Evolutionary conservation across 2,329 filamentous ascomycete genomes (phyloP), one percentile per base, ranked within the genome.

Genomic region (Ustulina deusta): DNA sequence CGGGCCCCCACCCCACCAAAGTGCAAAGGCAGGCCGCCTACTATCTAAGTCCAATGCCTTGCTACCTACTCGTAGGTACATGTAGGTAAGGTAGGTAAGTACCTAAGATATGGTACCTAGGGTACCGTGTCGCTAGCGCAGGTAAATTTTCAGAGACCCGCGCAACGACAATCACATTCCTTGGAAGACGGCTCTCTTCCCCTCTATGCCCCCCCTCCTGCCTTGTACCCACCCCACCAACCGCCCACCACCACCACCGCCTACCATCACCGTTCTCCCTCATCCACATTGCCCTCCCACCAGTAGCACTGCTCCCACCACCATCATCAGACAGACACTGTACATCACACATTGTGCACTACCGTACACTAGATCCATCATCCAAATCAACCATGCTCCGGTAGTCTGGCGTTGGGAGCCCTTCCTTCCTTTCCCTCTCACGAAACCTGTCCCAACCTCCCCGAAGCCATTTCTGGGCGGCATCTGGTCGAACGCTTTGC

Each of bases 301-400:
- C n/a, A 22, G 20, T 4, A 40, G 36, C 11, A 11, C 34, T 40
- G 15, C 20, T 29, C 25, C 46, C 46, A 29, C 11, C 29, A 29
- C 15, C 42, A 63, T 56, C 51, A 51, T 44, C 61, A 67, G 52
- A 59, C 61, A 20, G 11, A 25, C 42, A 46, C 20, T 22, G 20
- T 22, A 46, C 42, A 44, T 20, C 20, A 25, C 42, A 46, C 20
- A 42, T 17, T 42, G 20, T 22, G 9, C 20, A n/a, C 20, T 10
- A 46, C 20, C 20, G n/a, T 11, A 46, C n/a, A 42, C 38, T 17
- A 6, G 15, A 51, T 48, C 13, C n/a, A n/a, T n/a, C n/a, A n/a
- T n/a, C n/a, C n/a, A n/a, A n/a, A 67, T 34, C 51, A 63, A 36
- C 29, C 65, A 68, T 64, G 65, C 61, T 61, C 61, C 61, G 61